Percentiles rank a stretch among this genome's conserved stretches.
Evolutionary conservation across 179 eudicot species (phyloP).

Genomic region (Spinacia oleracea): DNA sequence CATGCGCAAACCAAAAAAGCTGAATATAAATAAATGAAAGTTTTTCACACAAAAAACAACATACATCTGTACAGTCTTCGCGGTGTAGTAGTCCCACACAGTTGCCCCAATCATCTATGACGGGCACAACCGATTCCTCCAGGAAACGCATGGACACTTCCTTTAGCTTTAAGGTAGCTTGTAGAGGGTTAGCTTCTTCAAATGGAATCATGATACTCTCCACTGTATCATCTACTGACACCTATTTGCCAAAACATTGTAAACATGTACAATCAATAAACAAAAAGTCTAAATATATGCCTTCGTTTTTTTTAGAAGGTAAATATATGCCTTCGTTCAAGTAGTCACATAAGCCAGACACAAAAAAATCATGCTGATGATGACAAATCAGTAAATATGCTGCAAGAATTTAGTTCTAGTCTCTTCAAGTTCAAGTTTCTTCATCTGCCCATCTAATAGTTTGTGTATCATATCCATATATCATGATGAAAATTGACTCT

Average conservation of each 20-base stretch:
- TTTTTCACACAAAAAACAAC: conserved; percentile 4
- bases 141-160: conserved; percentile 53
- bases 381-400: not conserved
- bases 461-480: not conserved
- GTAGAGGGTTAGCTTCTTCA: conserved; percentile 54
- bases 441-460: not conserved
- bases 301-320: not conserved
- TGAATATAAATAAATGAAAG: not conserved
- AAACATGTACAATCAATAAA: too few relatives aligned
- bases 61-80: conserved; percentile 65
- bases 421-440: not conserved
- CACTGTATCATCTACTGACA: conserved; percentile 53
- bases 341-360: not conserved
- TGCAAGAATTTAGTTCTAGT: not conserved
- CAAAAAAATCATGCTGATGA: not conserved
- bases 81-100: conserved; percentile 66
- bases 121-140: conserved; percentile 52
- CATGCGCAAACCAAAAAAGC: not conserved
- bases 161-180: conserved; percentile 41
- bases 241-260: conserved; percentile 30
- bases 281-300: not conserved
- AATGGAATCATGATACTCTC: conserved; percentile 66
- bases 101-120: conserved; percentile 69
- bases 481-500: not conserved
- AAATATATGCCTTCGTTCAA: not conserved